Base-by-base conservation (phyloP, 441 rosid genomes). In the Rhodomyrtus psidioides region DNA sequence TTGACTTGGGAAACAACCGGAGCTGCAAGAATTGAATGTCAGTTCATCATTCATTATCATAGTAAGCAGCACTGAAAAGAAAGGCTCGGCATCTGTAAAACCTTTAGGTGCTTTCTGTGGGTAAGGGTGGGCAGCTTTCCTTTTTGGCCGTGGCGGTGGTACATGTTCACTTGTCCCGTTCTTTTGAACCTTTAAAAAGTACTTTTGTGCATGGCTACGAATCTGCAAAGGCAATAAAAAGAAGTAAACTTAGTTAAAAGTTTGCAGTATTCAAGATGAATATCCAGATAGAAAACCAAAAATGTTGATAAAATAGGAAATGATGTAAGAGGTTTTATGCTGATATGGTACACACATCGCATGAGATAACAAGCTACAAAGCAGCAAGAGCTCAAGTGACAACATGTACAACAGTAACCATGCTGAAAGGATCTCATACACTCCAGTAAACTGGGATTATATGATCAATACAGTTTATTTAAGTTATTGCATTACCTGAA, bases 201-300 rank as follows among this genome's bases (percentile, higher is more conserved):
- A 97, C 84, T 97, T 97, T 90, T 97, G 99, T 4, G 99, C 99
- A 89, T 97, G 99, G 88, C 99, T 97, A 16, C 98, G 94, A 88
- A 97, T 97, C 99, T 97, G 93, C 90, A 88, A 90, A 88, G 81
- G 54, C n/a, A 85, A 55, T 55, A 49, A 42, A 19, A 54, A 34
- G 39, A 49, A 55, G 49, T 30, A 42, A 76, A 14, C 39, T 34
- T 44, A 23, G 15, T 19, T n/a, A 70, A 70, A 70, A 19, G 49
- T 34, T 70, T 21, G 79, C 79, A 34, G 49, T 21, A 49, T 70
- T 34, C 15, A 34, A 34, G 49, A 70, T 70, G 53, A 85, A 24
- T 6, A 49, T 39, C 24, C 46, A 30, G 27, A 15, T 4, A 44
- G 55, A 70, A 5, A 53, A 84, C 4, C 82, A 54, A 39, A 70